Base-by-base conservation (phyloP, 1,284 basidiomycete genomes). In the Rhodofomes roseus region DNA sequence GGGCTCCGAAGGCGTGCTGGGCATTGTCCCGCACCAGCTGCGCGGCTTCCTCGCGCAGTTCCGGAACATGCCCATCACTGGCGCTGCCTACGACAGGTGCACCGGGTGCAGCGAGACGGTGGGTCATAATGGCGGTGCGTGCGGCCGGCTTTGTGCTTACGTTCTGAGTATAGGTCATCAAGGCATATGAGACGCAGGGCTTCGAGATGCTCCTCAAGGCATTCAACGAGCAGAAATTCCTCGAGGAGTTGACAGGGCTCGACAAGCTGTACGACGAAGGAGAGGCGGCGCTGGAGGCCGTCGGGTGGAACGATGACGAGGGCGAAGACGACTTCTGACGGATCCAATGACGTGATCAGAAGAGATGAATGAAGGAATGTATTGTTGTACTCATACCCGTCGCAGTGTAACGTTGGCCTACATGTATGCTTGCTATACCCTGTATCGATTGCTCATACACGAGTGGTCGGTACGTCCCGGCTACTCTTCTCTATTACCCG, bases 1-100 rank as follows among this genome's bases (percentile, higher is more conserved):
- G 51, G 76, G 55, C 63, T 72, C 67, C 54, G 78, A 68, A 71
- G 78, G 90, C 71, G 77, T 92, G 0, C 82, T 98, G 1, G 96
- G 96, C 0, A 76, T 89, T 2, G 90, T 98, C 0, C 96, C 96
- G 1, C 97, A 99, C 72, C 96, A 98, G 71, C 78, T 99, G 5
- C 86, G 97, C 0, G 97, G 96, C 0, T 94, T 88, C 77, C 79
- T 99, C 9, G 85, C 87, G 4, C 88, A 92, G 62, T 99, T 97
- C 80, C 81, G 87, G 53, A 95, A 87, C 43, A 77, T 96, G 65
- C 84, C 87, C 34, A 87, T 99, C 57, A 86, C 89, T 0, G 96
- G 95, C 0, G 85, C 89, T 2, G 93, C 95, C 0, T 99, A 92
- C 71, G 84, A 91, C 58, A 79, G 82, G 51, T 99, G 97, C 71